phyloP scores from a whole-genome alignment of 2,329 filamentous ascomycete species.

The Cadophora gregata region DNA sequence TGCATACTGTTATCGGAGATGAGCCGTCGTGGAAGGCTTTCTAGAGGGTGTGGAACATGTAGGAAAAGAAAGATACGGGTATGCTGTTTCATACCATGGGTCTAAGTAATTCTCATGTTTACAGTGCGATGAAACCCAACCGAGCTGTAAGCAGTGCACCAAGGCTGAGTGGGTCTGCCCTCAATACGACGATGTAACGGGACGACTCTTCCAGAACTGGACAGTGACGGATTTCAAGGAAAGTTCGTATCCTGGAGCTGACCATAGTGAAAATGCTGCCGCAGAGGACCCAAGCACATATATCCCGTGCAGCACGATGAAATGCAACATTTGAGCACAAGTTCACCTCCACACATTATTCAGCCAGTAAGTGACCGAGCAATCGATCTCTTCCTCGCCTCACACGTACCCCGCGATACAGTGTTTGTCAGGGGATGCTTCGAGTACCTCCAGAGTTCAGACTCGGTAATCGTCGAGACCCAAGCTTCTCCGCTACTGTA shows the following conservation, averaged over 20 bases:
- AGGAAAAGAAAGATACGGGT: not conserved
- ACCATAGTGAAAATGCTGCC: not conserved
- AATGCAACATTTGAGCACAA: not conserved
- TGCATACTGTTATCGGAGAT: not conserved
- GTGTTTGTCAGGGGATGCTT: constrained; percentile 1
- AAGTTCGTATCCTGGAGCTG: no score
- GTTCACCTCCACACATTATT: not conserved
- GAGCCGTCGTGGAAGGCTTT: constrained; percentile 2
- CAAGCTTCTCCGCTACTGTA: constrained; percentile 9
- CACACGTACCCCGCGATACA: not conserved
- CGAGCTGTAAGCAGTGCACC: not conserved
- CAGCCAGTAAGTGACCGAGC: not conserved
- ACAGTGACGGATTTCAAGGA: not conserved
- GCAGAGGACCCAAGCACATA: not conserved
- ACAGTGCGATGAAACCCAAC: not conserved
- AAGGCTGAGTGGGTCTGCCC: not conserved
- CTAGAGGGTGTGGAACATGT: constrained; percentile 5
- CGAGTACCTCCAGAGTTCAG: constrained; percentile 4
- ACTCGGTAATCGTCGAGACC: not conserved
- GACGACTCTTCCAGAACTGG: constrained; percentile 1
- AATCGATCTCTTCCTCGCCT: not conserved
- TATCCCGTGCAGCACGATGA: not conserved
- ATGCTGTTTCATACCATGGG: not conserved
- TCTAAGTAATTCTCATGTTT: not conserved
- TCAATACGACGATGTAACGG: not conserved